These are phyloP conservation scores for Rhodotorula mucilaginosa DNA, from an alignment of 1,284 basidiomycete genomes.

Conservation along the genomic window DNA sequence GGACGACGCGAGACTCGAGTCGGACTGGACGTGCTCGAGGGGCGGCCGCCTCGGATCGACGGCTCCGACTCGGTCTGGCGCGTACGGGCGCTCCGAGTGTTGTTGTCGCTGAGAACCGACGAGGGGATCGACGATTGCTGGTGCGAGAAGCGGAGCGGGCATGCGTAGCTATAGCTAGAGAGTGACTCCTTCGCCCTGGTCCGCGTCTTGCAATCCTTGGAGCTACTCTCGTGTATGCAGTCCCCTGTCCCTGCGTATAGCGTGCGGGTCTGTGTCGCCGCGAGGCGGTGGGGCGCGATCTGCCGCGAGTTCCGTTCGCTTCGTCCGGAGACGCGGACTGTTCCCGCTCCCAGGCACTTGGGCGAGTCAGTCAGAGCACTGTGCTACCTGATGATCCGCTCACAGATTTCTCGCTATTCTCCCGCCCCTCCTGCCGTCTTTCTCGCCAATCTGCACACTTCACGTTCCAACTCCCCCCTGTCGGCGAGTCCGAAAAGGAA, in stretches of 20 bases:
- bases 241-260: no score
- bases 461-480: no score
- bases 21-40: not conserved
- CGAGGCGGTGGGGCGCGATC: no score
- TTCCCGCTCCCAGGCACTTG: no score
- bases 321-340: no score
- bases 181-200: no score
- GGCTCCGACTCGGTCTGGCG: constrained; percentile 2
- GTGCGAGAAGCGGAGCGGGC: not conserved
- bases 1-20: not conserved
- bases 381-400: no score
- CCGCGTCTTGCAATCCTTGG: no score
- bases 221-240: no score
- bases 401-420: not conserved
- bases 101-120: not conserved
- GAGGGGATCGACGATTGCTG: not conserved
- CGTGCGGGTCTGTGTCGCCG: no score
- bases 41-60: not conserved
- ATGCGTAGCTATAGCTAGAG: not conserved
- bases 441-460: not conserved
- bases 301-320: no score
- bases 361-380: no score
- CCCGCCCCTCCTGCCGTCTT: not conserved
- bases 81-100: constrained; percentile 1
- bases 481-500: not conserved